Conservation (phyloP, 352 stramenopile genomes). For the Globisporangium spiculum region DNA sequence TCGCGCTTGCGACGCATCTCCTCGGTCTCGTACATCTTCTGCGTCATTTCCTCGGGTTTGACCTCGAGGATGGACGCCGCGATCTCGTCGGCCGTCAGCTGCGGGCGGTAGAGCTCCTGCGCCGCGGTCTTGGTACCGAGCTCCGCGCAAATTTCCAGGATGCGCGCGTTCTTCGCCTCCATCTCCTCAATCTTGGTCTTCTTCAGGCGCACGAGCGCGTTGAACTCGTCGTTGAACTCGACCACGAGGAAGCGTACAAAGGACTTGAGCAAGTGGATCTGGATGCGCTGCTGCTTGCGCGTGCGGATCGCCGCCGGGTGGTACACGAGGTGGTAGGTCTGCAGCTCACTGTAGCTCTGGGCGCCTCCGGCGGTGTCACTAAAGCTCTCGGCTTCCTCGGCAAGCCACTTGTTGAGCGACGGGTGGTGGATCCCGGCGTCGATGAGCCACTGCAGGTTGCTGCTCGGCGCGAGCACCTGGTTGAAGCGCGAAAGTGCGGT, state of each 20-base stretch:
- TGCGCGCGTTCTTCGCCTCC: constrained; percentile 85
- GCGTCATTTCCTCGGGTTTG: constrained; percentile 74
- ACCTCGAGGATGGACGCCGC: constrained; percentile 70
- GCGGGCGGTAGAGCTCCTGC: constrained; percentile 46
- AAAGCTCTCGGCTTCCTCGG: constrained; percentile 26
- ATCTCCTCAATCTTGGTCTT: constrained; percentile 84
- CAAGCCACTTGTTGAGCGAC: constrained; percentile 29
- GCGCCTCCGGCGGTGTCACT: neutral
- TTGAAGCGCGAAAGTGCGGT: constrained; percentile 39
- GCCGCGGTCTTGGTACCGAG: constrained; percentile 22
- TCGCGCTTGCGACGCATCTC: constrained; percentile 51
- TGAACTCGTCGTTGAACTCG: constrained; percentile 88
- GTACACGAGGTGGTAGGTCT: constrained; percentile 80
- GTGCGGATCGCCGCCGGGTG: constrained; percentile 82
- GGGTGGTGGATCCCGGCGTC: constrained; percentile 47
- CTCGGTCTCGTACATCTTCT: constrained; percentile 81
- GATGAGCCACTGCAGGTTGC: constrained; percentile 58
- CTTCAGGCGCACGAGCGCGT: constrained; percentile 71
- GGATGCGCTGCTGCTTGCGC: constrained; percentile 74
- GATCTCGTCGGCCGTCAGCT: constrained; percentile 56
- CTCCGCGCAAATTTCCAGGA: constrained; percentile 84
- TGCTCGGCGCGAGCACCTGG: constrained; percentile 35
- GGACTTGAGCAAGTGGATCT: constrained; percentile 80
- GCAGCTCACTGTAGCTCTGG: constrained; percentile 32
- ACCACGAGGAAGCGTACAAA: constrained; percentile 66